Base-by-base conservation (phyloP, 805 yeast genomes). In the Dipodascopsis tothii region DNA sequence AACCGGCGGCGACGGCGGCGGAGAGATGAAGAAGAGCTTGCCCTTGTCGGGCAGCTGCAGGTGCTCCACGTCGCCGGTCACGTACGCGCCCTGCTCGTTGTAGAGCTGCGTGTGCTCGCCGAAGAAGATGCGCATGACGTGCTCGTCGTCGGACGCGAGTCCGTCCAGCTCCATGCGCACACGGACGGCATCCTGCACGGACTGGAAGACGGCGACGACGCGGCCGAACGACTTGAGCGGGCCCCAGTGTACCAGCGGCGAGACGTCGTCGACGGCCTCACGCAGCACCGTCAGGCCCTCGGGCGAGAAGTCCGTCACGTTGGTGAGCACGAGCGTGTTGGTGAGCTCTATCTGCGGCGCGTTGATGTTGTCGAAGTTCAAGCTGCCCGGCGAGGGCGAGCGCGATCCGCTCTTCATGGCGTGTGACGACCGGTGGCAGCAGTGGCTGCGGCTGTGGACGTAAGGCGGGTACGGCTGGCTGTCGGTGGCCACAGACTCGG, bases 1-100 rank as follows among this genome's bases (percentile, higher is more conserved):
- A 3, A 50, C 45, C 2, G 59, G 59, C n/a, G 59, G 59, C 16
- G 59, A 56, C 21, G 56, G 55, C 20, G 59, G 59, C 14, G 59
- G 59, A 18, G 58, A 54, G 11, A 56, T 54, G 33, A 55, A 36
- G 34, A 52, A 41, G 20, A 54, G 35, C 41, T 46, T 43, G 16
- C 58, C 58, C 17, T 38, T 36, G 20, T 50, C 55, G 2, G 59
- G 59, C 9, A 51, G 43, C 34, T 49, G 39, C 30, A 54, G 39
- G 27, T 40, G 45, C 7, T n/a, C 30, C 20, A 30, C 25, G 22
- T 46, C 45, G n/a, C 37, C 35, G 30, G 11, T 25, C 11, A 25
- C 30, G 11, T 25, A 9, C 11, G 9, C 30, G 14, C 30, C 30
- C 9, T 9, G 14, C 14, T 25, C 30, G 9, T 9, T 25, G 14